Conservation (phyloP, 2,329 filamentous ascomycete species). For the Aureobasidium sp. region DNA sequence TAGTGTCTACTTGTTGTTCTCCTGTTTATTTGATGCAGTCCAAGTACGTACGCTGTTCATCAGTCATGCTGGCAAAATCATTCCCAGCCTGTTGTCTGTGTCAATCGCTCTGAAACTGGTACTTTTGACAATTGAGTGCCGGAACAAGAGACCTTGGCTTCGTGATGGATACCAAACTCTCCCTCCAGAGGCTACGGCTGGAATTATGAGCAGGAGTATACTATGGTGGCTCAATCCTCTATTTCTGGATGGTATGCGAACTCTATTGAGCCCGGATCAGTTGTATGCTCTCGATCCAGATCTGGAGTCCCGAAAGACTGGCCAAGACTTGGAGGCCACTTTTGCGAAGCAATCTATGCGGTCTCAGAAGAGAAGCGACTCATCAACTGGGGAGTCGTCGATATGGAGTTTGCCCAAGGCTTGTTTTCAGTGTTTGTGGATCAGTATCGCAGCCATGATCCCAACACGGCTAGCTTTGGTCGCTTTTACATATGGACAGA, state of each 20-base stretch:
- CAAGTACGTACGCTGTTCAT: not conserved
- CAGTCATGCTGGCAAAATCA: not conserved
- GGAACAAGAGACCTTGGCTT: not conserved
- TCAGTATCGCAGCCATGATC: not conserved
- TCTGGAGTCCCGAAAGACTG: not conserved
- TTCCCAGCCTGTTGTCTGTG: not conserved
- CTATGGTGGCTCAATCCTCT: conserved; percentile 1
- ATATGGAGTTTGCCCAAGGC: not conserved
- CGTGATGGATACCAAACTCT: not conserved
- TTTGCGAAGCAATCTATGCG: not conserved
- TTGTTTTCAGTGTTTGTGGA: not conserved
- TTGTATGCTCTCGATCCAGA: not conserved
- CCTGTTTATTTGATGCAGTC: not conserved
- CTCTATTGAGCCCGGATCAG: not conserved
- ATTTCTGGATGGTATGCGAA: not conserved
- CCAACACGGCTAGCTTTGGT: not conserved
- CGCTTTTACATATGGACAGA: not conserved
- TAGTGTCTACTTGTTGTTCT: not conserved
- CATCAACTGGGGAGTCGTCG: not conserved
- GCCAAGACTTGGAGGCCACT: too few species aligned
- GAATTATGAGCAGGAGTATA: not conserved
- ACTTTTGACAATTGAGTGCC: not conserved
- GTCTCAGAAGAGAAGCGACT: not conserved
- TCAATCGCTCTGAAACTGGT: not conserved
- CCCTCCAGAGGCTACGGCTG: not conserved